Evolutionary conservation across 306 rosid genomes (phyloP).

Genomic region (Oxytropis ochrocephala): DNA sequence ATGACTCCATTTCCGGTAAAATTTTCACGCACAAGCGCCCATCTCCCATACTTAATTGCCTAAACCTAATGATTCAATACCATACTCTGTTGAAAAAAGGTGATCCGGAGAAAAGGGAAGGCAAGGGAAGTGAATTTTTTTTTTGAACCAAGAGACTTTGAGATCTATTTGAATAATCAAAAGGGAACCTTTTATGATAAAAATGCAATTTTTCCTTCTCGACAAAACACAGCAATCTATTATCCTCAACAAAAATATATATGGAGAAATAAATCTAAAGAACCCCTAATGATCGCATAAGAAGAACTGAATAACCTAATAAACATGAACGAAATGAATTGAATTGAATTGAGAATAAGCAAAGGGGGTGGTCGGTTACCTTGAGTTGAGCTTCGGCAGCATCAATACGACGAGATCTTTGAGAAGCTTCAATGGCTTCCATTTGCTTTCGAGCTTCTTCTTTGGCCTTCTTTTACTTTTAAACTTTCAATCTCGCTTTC

Average conservation of each 20-base stretch:
- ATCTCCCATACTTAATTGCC: neutral
- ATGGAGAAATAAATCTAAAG: neutral
- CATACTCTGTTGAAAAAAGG: neutral
- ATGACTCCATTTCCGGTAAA: neutral
- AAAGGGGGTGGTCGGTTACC: slow-evolving; percentile 38
- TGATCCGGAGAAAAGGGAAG: too few species aligned
- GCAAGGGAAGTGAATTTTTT: too few species aligned
- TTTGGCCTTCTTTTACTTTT: slow-evolving; percentile 64
- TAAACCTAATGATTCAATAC: neutral
- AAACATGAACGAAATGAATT: neutral
- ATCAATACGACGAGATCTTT: slow-evolving; percentile 72
- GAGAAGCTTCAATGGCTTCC: slow-evolving; percentile 85
- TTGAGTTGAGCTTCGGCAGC: slow-evolving; percentile 80
- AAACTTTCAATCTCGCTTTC: slow-evolving; percentile 37
- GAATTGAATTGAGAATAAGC: neutral
- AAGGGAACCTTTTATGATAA: too few species aligned
- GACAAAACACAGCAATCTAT: neutral
- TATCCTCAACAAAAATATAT: neutral
- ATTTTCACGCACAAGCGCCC: neutral
- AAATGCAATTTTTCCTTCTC: too few species aligned
- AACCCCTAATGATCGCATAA: neutral
- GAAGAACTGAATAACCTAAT: neutral
- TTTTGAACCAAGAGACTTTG: neutral
- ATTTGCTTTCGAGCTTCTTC: slow-evolving; percentile 58
- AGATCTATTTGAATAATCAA: too few species aligned